Evolutionary conservation across 495 filamentous ascomycete species (phyloP), one percentile per base, ranked within the genome.

Genomic region (Xylaria cubensis): DNA sequence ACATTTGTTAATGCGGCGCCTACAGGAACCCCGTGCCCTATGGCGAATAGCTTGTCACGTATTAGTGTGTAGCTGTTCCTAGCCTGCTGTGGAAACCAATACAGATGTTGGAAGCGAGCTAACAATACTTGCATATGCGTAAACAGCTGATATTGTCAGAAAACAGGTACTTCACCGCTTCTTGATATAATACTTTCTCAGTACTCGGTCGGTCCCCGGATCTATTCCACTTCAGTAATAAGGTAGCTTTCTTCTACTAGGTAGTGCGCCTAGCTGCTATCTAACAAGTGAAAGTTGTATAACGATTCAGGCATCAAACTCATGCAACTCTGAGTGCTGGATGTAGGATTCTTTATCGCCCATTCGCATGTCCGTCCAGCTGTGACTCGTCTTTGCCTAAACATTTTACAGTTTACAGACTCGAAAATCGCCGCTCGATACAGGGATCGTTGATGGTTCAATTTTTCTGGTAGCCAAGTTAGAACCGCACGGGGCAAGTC

Each of bases 1-100:
- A 41, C n/a, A 36, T 61, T 39, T 61, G 32, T 17, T 39, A 21
- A 61, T 41, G 58, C 58, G 34, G 17, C 32, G 8, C 58, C 58
- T 21, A 41, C 32, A 15, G 50, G 36, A 13, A 39, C 12, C 12
- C 9, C 19, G 8, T 26, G 26, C 19, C n/a, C 3, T 36, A 66
- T 39, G 50, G 39, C 65, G 50, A 44, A 29, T 67, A 42, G 48
- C 13, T 39, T 66, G 29, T 51, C 29, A 34, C 32, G 26, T 63
- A 63, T 42, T 24, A 42, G 59, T 42, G n/a, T 15, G 36, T 65
- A 34, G 41, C 24, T 65, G 8, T 26, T 63, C 4, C 61, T 17
- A 26, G 39, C 36, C 17, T 17, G 12, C 34, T n/a, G 29, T 12
- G 34, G 29, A 26, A 42, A 42, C 24, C 4, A 10, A 21, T 63